These are phyloP conservation scores for Pseudoscleropodium purum DNA, from an alignment of 225 moss, liverwort and hornwort species.

Conservation along the genomic window DNA sequence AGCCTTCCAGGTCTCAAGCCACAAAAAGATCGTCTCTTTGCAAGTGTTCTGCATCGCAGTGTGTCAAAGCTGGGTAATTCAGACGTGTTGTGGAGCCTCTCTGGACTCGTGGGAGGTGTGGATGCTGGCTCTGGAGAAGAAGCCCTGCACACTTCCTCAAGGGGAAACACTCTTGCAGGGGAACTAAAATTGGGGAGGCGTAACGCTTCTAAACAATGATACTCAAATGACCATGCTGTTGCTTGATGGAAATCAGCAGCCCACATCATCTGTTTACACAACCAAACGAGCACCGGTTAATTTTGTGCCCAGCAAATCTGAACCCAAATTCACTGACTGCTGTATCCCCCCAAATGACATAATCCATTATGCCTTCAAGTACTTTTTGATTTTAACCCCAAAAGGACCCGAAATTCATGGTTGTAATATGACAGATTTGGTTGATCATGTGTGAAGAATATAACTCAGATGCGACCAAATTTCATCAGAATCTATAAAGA, in stretches of 20 bases:
- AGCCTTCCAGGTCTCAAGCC: conserved; percentile 61
- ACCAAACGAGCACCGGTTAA: background rate
- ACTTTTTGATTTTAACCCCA: background rate
- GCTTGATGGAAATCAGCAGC: conserved; percentile 79
- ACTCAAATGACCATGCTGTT: conserved; percentile 51
- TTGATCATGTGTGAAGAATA: background rate
- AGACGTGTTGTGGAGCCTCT: background rate
- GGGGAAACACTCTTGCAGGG: background rate
- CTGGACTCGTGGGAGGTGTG: conserved; percentile 13
- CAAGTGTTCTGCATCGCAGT: conserved; percentile 23
- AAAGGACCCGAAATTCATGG: background rate
- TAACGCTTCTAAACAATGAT: conserved; percentile 48
- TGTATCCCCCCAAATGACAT: background rate
- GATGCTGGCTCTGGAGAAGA: background rate
- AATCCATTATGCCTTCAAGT: background rate
- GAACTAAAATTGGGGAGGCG: conserved; percentile 28
- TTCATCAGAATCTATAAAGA: background rate
- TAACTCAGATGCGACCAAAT: background rate
- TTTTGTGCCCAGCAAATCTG: background rate
- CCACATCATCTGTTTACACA: conserved; percentile 72
- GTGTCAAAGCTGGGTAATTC: conserved; percentile 1
- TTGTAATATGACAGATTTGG: background rate
- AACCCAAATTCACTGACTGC: background rate
- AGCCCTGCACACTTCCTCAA: conserved; percentile 13
- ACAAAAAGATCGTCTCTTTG: conserved; percentile 62